These are phyloP conservation scores for Leonotis leonurus DNA, from an alignment of 257 asterid species.

Conservation along the genomic window DNA sequence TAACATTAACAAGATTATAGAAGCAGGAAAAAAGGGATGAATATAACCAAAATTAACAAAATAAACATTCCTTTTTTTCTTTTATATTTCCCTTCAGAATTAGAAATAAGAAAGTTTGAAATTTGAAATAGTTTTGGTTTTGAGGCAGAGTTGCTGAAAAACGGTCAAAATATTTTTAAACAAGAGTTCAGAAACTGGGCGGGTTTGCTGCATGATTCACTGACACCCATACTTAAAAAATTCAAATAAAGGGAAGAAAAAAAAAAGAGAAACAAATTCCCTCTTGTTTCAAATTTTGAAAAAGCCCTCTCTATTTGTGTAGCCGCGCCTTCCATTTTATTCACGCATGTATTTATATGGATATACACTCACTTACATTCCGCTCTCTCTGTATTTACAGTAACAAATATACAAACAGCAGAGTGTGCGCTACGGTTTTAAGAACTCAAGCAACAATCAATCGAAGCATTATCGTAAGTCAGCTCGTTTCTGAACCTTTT, in stretches of 20 bases:
- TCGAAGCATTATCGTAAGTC: slow-evolving; percentile 5
- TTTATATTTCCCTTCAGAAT: neutral
- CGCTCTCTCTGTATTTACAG: too few species aligned
- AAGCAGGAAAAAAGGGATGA: too few species aligned
- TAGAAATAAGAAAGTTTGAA: neutral
- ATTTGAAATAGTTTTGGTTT: neutral
- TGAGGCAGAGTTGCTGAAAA: neutral
- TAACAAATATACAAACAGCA: neutral
- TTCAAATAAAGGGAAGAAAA: too few species aligned
- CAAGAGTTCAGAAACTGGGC: neutral
- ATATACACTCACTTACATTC: neutral
- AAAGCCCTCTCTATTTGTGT: neutral
- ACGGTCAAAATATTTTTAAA: neutral
- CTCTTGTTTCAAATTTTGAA: neutral
- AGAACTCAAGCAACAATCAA: slow-evolving; percentile 18
- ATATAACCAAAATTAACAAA: too few species aligned
- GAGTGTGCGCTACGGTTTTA: neutral
- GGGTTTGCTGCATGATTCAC: neutral
- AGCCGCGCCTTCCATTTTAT: neutral
- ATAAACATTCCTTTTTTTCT: neutral
- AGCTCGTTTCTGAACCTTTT: too few species aligned
- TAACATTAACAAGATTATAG: too few species aligned
- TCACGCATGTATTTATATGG: neutral
- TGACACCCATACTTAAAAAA: neutral
- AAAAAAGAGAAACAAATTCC: too few species aligned